Evolutionary conservation across 345 rosid species (phyloP).

Genomic region (Cochlearia excelsa): DNA sequence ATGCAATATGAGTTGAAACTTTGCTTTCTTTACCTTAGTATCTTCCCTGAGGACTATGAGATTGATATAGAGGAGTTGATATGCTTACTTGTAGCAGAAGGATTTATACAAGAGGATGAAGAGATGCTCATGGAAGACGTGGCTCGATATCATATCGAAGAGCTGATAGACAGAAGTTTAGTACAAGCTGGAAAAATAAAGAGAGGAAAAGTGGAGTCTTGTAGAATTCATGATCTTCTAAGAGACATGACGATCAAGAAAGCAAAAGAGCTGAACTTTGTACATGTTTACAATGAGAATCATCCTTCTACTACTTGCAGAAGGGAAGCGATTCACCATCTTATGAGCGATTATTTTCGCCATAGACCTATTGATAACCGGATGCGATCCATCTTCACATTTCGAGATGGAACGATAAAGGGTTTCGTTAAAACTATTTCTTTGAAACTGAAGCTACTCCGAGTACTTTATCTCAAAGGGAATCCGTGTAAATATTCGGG

Average conservation of each 20-base stretch:
- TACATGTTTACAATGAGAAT: neutral
- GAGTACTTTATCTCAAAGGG: constrained; percentile 14
- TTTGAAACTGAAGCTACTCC: constrained; percentile 18
- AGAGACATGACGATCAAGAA: constrained; percentile 21
- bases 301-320: constrained; percentile 5
- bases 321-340: constrained; percentile 12
- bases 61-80: no score
- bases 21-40: no score
- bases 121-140: constrained; percentile 19
- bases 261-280: constrained; percentile 19
- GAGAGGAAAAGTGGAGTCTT: constrained; percentile 8
- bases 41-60: no score
- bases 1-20: no score
- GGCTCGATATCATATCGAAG: constrained; percentile 10
- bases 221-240: constrained; percentile 22
- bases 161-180: constrained; percentile 23
- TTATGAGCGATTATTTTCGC: neutral
- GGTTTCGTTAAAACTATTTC: neutral
- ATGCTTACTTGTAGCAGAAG: no score
- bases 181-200: neutral
- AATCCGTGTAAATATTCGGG: neutral
- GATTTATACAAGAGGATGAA: neutral
- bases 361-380: constrained; percentile 2
- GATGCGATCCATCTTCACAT: constrained; percentile 12
- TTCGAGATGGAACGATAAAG: neutral